Percentiles rank a stretch among this genome's conserved stretches.
These are phyloP conservation scores for Conticribra guillardii DNA, from an alignment of 108 stramenopile genomes.

Conservation along the genomic window DNA sequence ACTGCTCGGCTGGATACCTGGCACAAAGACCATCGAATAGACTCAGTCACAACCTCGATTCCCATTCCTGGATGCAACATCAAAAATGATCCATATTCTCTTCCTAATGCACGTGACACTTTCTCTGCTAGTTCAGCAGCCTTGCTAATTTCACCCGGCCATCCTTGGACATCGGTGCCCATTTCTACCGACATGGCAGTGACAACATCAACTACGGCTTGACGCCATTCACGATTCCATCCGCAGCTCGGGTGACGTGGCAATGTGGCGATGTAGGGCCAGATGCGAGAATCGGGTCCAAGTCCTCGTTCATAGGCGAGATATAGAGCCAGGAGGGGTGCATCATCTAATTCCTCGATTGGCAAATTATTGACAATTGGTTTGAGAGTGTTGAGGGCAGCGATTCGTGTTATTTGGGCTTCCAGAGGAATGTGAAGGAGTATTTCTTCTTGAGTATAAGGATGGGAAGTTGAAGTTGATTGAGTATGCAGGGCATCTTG, in stretches of 20 bases:
- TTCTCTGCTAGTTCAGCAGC: constrained; percentile 63
- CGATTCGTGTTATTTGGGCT: constrained; percentile 80
- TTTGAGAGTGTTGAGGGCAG: constrained; percentile 65
- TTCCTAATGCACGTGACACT: constrained; percentile 49
- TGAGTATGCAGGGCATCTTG: constrained; percentile 22
- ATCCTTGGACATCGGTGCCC: constrained; percentile 74
- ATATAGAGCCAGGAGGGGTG: constrained; percentile 61
- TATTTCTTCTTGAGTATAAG: constrained; percentile 61
- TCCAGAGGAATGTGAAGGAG: constrained; percentile 71
- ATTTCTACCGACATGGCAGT: constrained; percentile 69
- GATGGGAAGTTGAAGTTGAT: constrained; percentile 18
- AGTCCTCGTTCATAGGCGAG: constrained; percentile 80
- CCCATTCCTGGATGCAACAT: constrained; percentile 26
- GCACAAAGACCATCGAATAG: constrained; percentile 80
- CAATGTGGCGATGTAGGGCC: constrained; percentile 83
- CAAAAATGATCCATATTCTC: constrained; percentile 52
- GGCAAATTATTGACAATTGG: constrained; percentile 21
- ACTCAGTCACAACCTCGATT: constrained; percentile 41
- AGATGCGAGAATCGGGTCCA: constrained; percentile 62
- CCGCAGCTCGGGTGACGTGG: constrained; percentile 81
- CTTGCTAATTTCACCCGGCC: constrained; percentile 74
- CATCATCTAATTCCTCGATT: constrained; percentile 74
- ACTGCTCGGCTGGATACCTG: constrained; percentile 81
- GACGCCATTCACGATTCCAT: constrained; percentile 56
- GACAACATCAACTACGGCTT: constrained; percentile 71